Base-by-base conservation (phyloP, 2,329 filamentous ascomycete species). In the Diaporthe ilicicola region DNA sequence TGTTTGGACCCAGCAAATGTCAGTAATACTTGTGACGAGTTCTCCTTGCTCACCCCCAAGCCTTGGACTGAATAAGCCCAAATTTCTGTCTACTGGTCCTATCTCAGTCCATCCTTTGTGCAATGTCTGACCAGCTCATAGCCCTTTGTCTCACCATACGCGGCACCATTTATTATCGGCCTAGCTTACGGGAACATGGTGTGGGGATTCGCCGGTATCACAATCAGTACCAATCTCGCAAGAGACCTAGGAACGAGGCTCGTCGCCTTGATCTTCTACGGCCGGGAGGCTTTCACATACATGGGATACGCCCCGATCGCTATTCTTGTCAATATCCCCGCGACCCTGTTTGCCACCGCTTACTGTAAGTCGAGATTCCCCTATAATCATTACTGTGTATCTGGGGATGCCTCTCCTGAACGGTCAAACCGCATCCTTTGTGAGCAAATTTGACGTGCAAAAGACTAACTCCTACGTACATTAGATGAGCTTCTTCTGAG, bases 161-260 rank as follows among this genome's bases (percentile, higher is more conserved):
- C 79, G 29, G 84, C 84, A 1, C 86, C 87, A 4, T 88, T 88
- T 73, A 82, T 85, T 44, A 89, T 90, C 74, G 88, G 88, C 13
- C 75, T 89, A 5, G 87, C 83, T 6, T 90, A 88, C 76, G 86
- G 81, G 3, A 79, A 76, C 72, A 86, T 86, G 81, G 81, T 88
- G 51, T 90, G 88, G 87, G 87, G 85, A 3, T 90, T 89, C 74
- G 88, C 86, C 12, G 81, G 82, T 70, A 82, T 87, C 56, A 87
- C 85, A 15, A 85, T 90, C 74, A 83, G 81, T 48, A 89, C 87
- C 17, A 91, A 91, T 77, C 76, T 88, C 39, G 88, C 88, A 13
- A 81, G 88, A 75, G 88, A 90, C 75, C 79, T 90, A 17, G 88
- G 88, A n/a, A 85, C 86, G 1, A 84, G 88, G 22, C 84, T 90